phyloP scores from a whole-genome alignment of 208 protist species.

The Borovskyia barvae region DNA sequence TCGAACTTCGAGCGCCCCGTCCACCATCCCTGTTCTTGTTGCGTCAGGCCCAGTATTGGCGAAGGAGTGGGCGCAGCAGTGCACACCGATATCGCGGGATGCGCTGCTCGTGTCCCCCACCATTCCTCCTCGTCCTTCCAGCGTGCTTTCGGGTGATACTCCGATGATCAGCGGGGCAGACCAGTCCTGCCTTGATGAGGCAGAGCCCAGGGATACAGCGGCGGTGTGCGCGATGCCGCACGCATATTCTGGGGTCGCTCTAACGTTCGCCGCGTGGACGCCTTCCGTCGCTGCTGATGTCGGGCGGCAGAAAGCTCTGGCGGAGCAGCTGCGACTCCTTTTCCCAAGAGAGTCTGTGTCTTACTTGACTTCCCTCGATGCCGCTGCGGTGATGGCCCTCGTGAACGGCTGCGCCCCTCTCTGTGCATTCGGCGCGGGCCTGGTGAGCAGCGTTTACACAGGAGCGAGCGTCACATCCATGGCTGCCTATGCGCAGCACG shows the following conservation, averaged over 20 bases:
- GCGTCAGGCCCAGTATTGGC: constrained; percentile 64
- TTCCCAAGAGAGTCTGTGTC: constrained; percentile 70
- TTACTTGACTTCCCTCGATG: constrained; percentile 29
- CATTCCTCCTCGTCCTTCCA: constrained; percentile 11
- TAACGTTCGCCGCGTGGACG: constrained; percentile 38
- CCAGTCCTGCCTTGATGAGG: neutral
- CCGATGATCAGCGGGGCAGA: too few species aligned
- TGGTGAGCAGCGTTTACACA: constrained; percentile 82
- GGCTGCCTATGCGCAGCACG: constrained; percentile 76
- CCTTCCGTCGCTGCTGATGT: constrained; percentile 1
- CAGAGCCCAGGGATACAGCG: neutral
- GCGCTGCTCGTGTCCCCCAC: neutral
- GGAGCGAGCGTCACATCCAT: constrained; percentile 48
- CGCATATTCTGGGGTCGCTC: constrained; percentile 39
- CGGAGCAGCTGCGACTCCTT: constrained; percentile 17
- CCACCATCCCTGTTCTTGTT: constrained; percentile 33
- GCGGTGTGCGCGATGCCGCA: neutral
- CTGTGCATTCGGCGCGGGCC: constrained; percentile 77
- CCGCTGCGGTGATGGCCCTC: constrained; percentile 50
- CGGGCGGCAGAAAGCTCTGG: constrained; percentile 10
- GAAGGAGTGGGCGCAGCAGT: constrained; percentile 62
- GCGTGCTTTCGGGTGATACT: neutral
- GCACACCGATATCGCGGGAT: neutral
- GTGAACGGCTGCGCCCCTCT: constrained; percentile 73
- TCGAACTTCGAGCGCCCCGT: too few species aligned